Base-by-base conservation (phyloP, 257 asterid genomes). In the Nicotiana attenuata region DNA sequence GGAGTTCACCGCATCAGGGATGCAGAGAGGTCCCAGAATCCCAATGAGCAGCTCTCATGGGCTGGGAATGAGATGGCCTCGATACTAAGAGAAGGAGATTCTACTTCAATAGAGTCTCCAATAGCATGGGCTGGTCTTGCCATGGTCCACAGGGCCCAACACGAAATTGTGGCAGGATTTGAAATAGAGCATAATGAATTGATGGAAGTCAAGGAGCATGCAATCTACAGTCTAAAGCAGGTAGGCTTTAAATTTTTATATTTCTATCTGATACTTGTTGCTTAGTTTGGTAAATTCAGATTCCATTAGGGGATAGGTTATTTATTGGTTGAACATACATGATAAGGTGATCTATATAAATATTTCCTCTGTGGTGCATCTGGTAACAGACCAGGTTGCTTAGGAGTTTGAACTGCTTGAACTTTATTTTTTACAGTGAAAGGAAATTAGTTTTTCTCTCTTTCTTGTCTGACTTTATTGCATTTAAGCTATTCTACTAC, bases 21-120 rank as follows among this genome's bases (percentile, higher is more conserved):
- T 81, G 99, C 99, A 33, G 99, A 96, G 88, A 92, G 97, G 89
- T 91, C 93, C 81, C 99, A 96, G 82, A 96, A 92, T 88, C 97
- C 91, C 52, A 96, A 87, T 84, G 99, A 93, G 65, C 99, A 93
- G 90, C 97, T 96, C 71, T 87, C 95, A 41, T 96, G 97, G 98
- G 99, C 99, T 7, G 97, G 99, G 78, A 94, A 93, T 83, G 99
- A 96, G 88, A 96, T 96, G 97, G 99, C 98, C 76, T 94, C 99
- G 3, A 91, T 96, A 61, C 82, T 94, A 68, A 91, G 97, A 84
- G 99, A 96, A 85, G 98, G 99, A 56, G 98, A 96, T 81, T 90
- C 97, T 60, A 33, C 87, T 47, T 71, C 82, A 83, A 91, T 92
- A 80, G 99, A 96, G 87, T 88, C 93, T 84, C 94, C 93, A 26